Evolutionary conservation across 2,329 filamentous ascomycete species (phyloP).

Genomic region (Ciborinia camelliae): DNA sequence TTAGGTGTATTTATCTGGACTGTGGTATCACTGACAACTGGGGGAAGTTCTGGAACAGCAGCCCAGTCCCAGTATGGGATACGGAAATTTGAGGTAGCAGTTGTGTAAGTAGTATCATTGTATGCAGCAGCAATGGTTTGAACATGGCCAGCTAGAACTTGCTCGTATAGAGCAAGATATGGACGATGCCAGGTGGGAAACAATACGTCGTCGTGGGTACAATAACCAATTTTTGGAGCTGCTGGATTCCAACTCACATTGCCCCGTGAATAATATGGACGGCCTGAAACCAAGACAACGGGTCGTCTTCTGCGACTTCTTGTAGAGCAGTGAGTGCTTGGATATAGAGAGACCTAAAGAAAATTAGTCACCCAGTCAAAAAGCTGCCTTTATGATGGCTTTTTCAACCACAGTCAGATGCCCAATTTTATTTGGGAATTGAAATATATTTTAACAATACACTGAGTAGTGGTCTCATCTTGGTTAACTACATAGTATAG

Average conservation of each 20-base stretch:
- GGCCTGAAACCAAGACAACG: slow-evolving; percentile 25
- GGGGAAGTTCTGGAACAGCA: slow-evolving; percentile 42
- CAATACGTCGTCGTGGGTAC: slow-evolving; percentile 22
- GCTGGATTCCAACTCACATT: background rate
- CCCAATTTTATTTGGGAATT: background rate
- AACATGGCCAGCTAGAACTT: slow-evolving; percentile 49
- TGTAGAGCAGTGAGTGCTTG: slow-evolving; percentile 26
- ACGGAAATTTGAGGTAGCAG: slow-evolving; percentile 41
- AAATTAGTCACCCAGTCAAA: background rate
- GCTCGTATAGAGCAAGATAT: slow-evolving; percentile 53
- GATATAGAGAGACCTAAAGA: slow-evolving; percentile 26
- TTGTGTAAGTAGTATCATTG: slow-evolving; percentile 40
- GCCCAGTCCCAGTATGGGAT: slow-evolving; percentile 49
- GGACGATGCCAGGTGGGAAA: slow-evolving; percentile 50
- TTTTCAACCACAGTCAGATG: background rate
- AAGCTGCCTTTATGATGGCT: background rate
- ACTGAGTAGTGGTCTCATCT: background rate
- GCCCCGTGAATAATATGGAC: slow-evolving; percentile 21
- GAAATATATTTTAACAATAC: background rate
- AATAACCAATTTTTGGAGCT: slow-evolving; percentile 21
- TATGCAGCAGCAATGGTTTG: slow-evolving; percentile 43
- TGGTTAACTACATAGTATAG: no score
- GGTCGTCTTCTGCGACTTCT: slow-evolving; percentile 15
- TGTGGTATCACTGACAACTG: slow-evolving; percentile 32
- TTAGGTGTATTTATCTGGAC: slow-evolving; percentile 34